phyloP scores from a whole-genome alignment of 495 filamentous ascomycete species.

The Elasticomyces elasticus region DNA sequence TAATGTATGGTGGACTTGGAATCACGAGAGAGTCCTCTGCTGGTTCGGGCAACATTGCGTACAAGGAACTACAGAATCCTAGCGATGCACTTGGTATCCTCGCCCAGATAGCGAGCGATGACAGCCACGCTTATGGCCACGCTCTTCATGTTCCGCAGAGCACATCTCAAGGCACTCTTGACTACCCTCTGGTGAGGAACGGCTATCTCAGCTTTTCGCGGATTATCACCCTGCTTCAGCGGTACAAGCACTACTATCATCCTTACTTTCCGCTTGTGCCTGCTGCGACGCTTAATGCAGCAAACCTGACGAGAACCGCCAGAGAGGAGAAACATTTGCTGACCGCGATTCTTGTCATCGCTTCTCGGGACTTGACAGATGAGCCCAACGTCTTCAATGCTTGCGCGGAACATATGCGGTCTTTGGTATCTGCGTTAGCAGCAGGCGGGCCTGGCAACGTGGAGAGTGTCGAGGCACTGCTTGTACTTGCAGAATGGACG shows the following conservation, averaged over 20 bases:
- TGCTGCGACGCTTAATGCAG: slow-evolving; percentile 42
- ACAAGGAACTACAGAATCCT: slow-evolving; percentile 38
- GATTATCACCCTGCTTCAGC: slow-evolving; percentile 42
- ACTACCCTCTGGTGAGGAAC: slow-evolving; percentile 44
- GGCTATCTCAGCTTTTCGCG: slow-evolving; percentile 40
- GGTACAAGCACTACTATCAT: slow-evolving; percentile 49
- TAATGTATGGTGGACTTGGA: slow-evolving; percentile 27
- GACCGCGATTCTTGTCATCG: slow-evolving; percentile 52
- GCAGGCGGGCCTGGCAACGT: slow-evolving; percentile 51
- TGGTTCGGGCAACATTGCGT: slow-evolving; percentile 29
- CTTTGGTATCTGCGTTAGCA: slow-evolving; percentile 49
- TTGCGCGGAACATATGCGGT: slow-evolving; percentile 55
- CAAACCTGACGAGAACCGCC: slow-evolving; percentile 38
- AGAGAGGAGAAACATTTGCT: slow-evolving; percentile 48
- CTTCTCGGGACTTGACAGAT: slow-evolving; percentile 50
- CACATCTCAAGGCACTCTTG: slow-evolving; percentile 20
- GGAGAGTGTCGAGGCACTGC: slow-evolving; percentile 53
- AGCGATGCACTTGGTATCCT: slow-evolving; percentile 40
- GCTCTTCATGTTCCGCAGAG: background rate
- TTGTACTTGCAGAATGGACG: slow-evolving; percentile 56
- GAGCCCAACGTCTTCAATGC: slow-evolving; percentile 47
- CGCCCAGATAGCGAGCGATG: slow-evolving; percentile 37
- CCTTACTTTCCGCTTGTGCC: slow-evolving; percentile 54
- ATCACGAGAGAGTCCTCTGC: slow-evolving; percentile 20
- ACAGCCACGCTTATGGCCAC: slow-evolving; percentile 10